These are phyloP conservation scores for Calonectria pauciramosa DNA, from an alignment of 2,329 filamentous ascomycete species.

Conservation along the genomic window DNA sequence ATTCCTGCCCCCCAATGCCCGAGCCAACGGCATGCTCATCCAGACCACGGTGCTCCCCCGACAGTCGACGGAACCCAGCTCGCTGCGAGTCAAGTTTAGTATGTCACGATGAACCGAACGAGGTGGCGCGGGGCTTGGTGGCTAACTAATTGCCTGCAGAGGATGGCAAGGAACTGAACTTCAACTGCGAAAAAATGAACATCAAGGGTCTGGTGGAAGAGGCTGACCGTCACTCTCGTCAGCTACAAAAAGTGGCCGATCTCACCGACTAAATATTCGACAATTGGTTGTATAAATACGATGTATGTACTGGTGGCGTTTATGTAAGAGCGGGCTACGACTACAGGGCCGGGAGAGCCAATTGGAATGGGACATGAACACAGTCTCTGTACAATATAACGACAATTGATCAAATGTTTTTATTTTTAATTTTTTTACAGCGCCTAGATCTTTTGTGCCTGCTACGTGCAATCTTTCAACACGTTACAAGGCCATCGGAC, in stretches of 20 bases:
- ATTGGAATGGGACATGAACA: constrained; percentile 33
- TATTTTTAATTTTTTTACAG: constrained; percentile 36
- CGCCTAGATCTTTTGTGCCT: constrained; percentile 33
- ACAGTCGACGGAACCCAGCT: constrained; percentile 75
- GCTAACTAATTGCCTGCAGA: constrained; percentile 66
- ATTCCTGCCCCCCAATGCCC: constrained; percentile 83
- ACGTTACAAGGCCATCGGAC: constrained; percentile 32
- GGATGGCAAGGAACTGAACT: constrained; percentile 90
- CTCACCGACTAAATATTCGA: constrained; percentile 64
- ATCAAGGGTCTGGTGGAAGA: constrained; percentile 91
- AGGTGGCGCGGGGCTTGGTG: constrained; percentile 24
- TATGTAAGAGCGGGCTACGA: constrained; percentile 41
- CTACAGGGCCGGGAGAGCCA: constrained; percentile 21
- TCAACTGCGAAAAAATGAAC: constrained; percentile 84
- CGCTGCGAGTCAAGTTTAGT: constrained; percentile 89
- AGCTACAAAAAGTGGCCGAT: constrained; percentile 86
- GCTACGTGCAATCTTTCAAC: constrained; percentile 29
- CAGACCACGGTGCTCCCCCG: constrained; percentile 82
- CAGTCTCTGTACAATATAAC: constrained; percentile 44
- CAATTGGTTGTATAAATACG: constrained; percentile 44
- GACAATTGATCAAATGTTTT: constrained; percentile 35
- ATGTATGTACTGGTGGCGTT: constrained; percentile 52
- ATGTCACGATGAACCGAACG: constrained; percentile 48
- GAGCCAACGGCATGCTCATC: constrained; percentile 80
- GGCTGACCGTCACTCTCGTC: constrained; percentile 89